These are phyloP conservation scores for Durotheca rogersii DNA, from an alignment of 495 filamentous ascomycete species.

Conservation along the genomic window DNA sequence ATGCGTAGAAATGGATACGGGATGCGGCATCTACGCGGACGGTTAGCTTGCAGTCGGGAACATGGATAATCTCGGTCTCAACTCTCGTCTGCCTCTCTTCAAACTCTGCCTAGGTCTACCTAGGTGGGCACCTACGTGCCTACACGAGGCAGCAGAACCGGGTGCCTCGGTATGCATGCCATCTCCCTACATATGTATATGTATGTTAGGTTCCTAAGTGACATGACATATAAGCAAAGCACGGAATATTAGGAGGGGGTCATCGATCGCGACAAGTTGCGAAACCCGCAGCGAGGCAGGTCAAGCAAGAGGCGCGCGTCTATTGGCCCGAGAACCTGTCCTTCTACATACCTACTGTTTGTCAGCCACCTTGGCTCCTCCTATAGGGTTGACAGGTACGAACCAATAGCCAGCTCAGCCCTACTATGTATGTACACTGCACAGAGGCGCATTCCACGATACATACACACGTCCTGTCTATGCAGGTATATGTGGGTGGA, in stretches of 20 bases:
- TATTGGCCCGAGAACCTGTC: conserved; percentile 22
- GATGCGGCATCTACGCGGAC: too few species aligned
- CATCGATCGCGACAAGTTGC: conserved; percentile 17
- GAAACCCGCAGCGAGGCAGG: background rate
- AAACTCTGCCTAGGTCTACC: too few species aligned
- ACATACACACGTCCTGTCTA: background rate
- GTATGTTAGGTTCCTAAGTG: too few species aligned
- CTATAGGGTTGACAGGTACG: too few species aligned
- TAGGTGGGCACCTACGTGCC: too few species aligned
- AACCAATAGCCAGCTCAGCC: conserved; percentile 6
- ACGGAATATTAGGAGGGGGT: conserved; percentile 16
- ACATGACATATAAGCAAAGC: conserved; percentile 5
- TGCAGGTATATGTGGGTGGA: background rate
- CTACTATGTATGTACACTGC: background rate
- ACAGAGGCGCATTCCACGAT: background rate
- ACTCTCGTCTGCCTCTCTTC: too few species aligned
- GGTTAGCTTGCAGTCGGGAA: too few species aligned
- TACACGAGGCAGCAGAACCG: too few species aligned
- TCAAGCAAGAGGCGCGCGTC: conserved; percentile 16
- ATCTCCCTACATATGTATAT: too few species aligned
- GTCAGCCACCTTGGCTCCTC: conserved; percentile 23
- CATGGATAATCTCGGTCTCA: too few species aligned
- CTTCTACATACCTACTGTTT: conserved; percentile 8
- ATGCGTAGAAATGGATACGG: too few species aligned
- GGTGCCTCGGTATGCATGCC: too few species aligned